Evolutionary conservation across 257 asterid species (phyloP), one percentile per base, ranked within the genome.

Genomic region (Verbascum thapsus): DNA sequence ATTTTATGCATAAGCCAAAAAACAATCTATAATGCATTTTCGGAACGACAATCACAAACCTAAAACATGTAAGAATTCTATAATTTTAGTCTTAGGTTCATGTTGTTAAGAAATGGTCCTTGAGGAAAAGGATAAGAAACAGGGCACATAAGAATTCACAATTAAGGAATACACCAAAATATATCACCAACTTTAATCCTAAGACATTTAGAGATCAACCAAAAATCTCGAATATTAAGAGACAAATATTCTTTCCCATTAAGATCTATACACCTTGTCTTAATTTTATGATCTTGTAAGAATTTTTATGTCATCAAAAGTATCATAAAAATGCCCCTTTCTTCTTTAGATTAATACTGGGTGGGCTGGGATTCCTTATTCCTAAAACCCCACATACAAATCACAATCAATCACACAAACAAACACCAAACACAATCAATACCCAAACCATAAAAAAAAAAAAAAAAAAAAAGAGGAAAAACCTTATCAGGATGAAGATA

Each of bases 401-500:
- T 23, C 70, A 61, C 20, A 34, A 56, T 26, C 53, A 38, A 44
- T 43, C n/a, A n/a, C n/a, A n/a, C n/a, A n/a, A n/a, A 38, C 63
- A 50, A 42, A 34, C 20, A 23, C 18, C 32, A 20, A 53, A 51
- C 22, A 61, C 3, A 47, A 0, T 41, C 6, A 35, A 35, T 23
- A 62, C 41, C 58, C 60, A 48, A 13, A 7, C 5, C 40, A 3
- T 18, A 11, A 38, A 63, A 19, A 52, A n/a, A n/a, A n/a, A n/a
- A n/a, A n/a, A n/a, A n/a, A n/a, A n/a, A n/a, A n/a, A 3, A 32
- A 1, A n/a, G n/a, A n/a, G n/a, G n/a, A n/a, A n/a, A 6, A 40
- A 86, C 98, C 96, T 84, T 91, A 38, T 91, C 88, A 8, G 96
- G 98, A 35, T 88, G 95, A 48, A 91, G 96, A 42, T 86, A 88